These are phyloP conservation scores for Earliella scabrosa DNA, from an alignment of 1,284 basidiomycete genomes.

Conservation along the genomic window DNA sequence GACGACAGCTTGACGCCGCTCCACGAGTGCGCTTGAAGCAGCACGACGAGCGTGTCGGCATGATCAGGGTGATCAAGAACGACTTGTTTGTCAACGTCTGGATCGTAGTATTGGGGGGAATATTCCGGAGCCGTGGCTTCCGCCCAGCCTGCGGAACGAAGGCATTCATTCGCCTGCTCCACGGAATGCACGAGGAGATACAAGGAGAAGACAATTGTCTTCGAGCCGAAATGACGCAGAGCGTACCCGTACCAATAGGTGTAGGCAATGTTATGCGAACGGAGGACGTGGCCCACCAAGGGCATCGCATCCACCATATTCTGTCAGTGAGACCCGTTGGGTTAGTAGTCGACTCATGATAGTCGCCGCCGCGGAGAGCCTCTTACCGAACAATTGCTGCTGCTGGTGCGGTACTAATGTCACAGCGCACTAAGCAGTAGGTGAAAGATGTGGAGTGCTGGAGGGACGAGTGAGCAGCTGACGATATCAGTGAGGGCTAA, in stretches of 20 bases:
- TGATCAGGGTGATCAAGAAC: neutral
- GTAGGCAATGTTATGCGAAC: constrained; percentile 2
- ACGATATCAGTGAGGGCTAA: too few relatives aligned
- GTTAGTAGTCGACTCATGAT: too few relatives aligned
- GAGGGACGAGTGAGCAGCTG: too few relatives aligned
- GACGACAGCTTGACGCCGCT: neutral
- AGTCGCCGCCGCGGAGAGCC: too few relatives aligned
- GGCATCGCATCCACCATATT: too few relatives aligned
- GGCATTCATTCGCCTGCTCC: neutral
- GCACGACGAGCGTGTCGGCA: neutral
- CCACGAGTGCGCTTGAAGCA: constrained; percentile 1
- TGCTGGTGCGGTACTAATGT: too few relatives aligned
- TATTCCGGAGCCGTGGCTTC: neutral
- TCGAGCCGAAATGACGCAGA: constrained; percentile 9
- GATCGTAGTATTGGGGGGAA: constrained; percentile 3
- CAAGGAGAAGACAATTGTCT: constrained; percentile 4
- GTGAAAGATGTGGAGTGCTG: too few relatives aligned
- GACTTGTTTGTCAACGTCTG: constrained; percentile 5
- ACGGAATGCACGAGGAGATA: constrained; percentile 12
- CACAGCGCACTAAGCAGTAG: too few relatives aligned
- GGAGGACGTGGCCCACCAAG: neutral
- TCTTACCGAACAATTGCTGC: too few relatives aligned
- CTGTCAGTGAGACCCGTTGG: too few relatives aligned
- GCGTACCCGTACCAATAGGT: constrained; percentile 13
- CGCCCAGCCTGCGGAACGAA: constrained; percentile 2